Conservation (phyloP, 2,329 filamentous ascomycete species). For the Chaetomium olivaceum region DNA sequence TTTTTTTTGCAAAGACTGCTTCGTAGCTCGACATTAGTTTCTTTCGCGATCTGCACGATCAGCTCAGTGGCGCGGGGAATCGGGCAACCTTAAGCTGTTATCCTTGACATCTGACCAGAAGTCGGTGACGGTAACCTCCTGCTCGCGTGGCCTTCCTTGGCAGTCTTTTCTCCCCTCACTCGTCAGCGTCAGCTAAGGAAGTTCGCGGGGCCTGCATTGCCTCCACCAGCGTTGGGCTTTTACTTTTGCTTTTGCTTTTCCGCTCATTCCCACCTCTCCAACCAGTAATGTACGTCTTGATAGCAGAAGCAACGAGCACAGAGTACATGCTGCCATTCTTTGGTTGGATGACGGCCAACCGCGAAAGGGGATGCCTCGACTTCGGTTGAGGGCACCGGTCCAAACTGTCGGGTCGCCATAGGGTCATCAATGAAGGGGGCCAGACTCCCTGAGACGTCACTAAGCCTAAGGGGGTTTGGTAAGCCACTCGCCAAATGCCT, state of each 20-base stretch:
- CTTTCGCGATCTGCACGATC: background rate
- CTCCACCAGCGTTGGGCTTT: background rate
- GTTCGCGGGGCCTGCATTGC: background rate
- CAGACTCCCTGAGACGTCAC: background rate
- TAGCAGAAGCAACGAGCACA: too few species aligned
- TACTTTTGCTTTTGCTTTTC: background rate
- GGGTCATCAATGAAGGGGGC: background rate
- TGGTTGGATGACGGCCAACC: background rate
- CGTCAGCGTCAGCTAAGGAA: background rate
- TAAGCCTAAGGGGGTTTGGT: background rate
- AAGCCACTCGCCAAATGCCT: background rate
- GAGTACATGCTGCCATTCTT: too few species aligned
- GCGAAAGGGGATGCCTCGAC: background rate
- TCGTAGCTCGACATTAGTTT: background rate
- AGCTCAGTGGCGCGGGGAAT: background rate
- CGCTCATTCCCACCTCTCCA: too few species aligned
- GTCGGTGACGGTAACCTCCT: background rate
- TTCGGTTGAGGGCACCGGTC: background rate
- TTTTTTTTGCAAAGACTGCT: background rate
- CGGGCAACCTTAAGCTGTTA: background rate
- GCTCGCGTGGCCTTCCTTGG: background rate
- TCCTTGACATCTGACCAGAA: background rate
- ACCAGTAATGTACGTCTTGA: too few species aligned
- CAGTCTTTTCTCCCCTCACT: background rate
- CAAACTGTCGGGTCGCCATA: background rate